These are phyloP conservation scores for Sporisorium iseilematis-ciliati DNA, from an alignment of 1,284 basidiomycete species.

Conservation along the genomic window DNA sequence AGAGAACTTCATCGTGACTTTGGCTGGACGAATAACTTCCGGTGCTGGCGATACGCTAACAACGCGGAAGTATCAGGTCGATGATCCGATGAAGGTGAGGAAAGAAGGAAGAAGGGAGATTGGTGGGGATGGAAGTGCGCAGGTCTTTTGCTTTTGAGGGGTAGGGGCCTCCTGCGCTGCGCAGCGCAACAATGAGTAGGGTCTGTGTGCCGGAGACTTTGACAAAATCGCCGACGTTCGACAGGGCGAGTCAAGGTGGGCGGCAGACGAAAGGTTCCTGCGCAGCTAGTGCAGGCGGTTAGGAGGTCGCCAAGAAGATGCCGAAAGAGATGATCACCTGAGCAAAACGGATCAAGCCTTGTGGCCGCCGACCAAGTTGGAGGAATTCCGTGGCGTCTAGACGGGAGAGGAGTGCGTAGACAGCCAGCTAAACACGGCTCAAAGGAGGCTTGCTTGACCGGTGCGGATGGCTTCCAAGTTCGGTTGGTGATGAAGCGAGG, in stretches of 20 bases:
- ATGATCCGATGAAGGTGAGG: not conserved
- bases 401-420: not conserved
- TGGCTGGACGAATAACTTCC: not conserved
- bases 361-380: not conserved
- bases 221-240: not conserved
- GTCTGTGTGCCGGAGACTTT: not conserved
- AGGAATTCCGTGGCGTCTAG: not conserved
- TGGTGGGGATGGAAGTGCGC: not conserved
- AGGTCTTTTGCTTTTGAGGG: not conserved
- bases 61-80: not conserved
- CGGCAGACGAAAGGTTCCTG: too few relatives aligned
- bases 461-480: not conserved
- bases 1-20: conserved; percentile 30
- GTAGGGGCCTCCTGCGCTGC: not conserved
- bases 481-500: conserved; percentile 7
- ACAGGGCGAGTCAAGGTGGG: too few relatives aligned
- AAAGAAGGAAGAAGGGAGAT: too few relatives aligned
- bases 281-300: too few relatives aligned
- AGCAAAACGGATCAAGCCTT: too few relatives aligned
- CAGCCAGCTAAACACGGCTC: not conserved
- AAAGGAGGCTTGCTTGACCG: not conserved
- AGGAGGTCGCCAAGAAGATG: too few relatives aligned
- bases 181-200: not conserved
- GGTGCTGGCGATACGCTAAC: not conserved
- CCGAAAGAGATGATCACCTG: too few relatives aligned